Evolutionary conservation across 1,284 basidiomycete genomes (phyloP), one percentile per base, ranked within the genome.

Genomic region (Waitea zeae): DNA sequence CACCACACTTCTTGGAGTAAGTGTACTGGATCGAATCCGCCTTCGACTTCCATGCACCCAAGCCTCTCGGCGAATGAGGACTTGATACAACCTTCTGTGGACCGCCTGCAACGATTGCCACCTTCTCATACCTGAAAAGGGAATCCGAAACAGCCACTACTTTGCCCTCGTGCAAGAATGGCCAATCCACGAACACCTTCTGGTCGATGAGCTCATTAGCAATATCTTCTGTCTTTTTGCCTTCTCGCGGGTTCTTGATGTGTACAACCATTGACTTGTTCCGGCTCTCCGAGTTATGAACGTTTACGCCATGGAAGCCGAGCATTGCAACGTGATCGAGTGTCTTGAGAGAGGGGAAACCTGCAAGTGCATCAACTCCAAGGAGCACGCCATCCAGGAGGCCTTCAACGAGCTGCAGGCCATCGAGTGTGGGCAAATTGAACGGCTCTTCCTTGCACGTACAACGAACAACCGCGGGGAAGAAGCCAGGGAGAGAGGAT

Each of bases 331-430:
- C 73, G 50, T 90, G 71, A 0, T 84, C 83, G 3, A 98, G 64
- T 0, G 90, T 97, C 44, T 93, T 71, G 19, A 98, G 62, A 0
- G 89, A 92, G 0, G 93, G 93, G 68, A 98, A 98, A 13, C 95
- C 93, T 1, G 95, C 89, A 4, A 97, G 66, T 1, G 90, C 87
- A 15, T 81, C 68, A 6, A 70, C 69, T 29, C 93, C 93, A 7
- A 95, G 72, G 42, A 75, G 70, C 7, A 92, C 92, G 19, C 95
- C 93, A 19, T 90, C 77, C 40, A 83, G 72, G 1, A 98, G 70
- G 3, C 92, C 92, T 35, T 82, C 70, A 32, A 93, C 66, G 31
- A 96, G 70, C 43, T 88, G 75, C 5, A 92, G 64, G 1, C 87
- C 92, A 43, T 86, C 76, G 19, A 98, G 64, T 0, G 77, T 87